phyloP scores from a whole-genome alignment of 768 basidiomycete genomes.

The Fomitopsis pulvina region DNA sequence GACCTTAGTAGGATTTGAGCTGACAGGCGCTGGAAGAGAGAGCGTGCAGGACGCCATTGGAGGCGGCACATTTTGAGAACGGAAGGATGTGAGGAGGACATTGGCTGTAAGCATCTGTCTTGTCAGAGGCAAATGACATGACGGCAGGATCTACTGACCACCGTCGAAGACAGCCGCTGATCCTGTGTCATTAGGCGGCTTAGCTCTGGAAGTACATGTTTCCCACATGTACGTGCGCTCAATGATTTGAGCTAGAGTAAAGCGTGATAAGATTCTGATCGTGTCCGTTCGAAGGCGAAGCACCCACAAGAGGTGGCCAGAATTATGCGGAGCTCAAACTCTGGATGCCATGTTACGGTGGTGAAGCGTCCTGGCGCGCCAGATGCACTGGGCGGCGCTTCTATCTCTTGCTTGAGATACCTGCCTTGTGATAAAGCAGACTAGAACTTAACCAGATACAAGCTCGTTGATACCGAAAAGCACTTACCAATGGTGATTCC shows the following conservation, averaged over 20 bases:
- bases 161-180: constrained; percentile 88
- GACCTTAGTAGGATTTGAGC: constrained; percentile 24
- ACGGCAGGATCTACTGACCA: constrained; percentile 39
- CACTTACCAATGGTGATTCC: constrained; percentile 88
- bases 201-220: constrained; percentile 52
- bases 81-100: constrained; percentile 86
- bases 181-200: constrained; percentile 71
- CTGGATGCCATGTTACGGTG: constrained; percentile 83
- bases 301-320: constrained; percentile 60
- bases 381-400: constrained; percentile 31
- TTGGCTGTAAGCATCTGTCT: constrained; percentile 38
- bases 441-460: not conserved
- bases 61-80: constrained; percentile 94
- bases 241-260: constrained; percentile 41
- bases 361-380: constrained; percentile 51
- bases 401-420: constrained; percentile 91
- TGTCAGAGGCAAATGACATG: not conserved
- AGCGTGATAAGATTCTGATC: not conserved
- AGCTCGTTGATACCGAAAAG: not conserved
- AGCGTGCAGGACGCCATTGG: constrained; percentile 78
- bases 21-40: constrained; percentile 16
- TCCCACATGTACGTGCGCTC: constrained; percentile 73
- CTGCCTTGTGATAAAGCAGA: constrained; percentile 28
- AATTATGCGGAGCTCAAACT: constrained; percentile 57
- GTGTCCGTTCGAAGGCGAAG: not conserved